phyloP scores from a whole-genome alignment of 2,329 filamentous ascomycete genomes.

The Cryphonectria naterciae region DNA sequence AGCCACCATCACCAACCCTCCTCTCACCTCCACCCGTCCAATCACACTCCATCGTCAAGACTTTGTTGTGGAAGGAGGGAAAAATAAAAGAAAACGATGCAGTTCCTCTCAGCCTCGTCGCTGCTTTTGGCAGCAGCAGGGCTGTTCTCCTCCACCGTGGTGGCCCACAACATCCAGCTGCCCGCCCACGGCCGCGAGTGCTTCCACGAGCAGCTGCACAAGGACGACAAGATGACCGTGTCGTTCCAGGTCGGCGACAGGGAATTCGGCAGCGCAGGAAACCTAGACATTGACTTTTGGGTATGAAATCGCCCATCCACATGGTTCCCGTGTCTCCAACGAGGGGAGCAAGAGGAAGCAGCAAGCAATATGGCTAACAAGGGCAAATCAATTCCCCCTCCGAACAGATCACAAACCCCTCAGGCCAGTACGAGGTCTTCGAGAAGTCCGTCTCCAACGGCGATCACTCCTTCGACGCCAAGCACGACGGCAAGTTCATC shows the following conservation, averaged over 20 bases:
- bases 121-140: slow-evolving; percentile 52
- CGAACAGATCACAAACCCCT: slow-evolving; percentile 75
- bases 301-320: slow-evolving; percentile 56
- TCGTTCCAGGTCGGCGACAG: slow-evolving; percentile 97
- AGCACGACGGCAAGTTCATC: slow-evolving; percentile 82
- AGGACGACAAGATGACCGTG: slow-evolving; percentile 97
- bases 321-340: neutral
- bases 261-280: slow-evolving; percentile 92
- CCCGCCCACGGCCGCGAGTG: slow-evolving; percentile 93
- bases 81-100: slow-evolving; percentile 41
- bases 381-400: neutral
- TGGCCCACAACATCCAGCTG: slow-evolving; percentile 95
- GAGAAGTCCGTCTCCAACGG: slow-evolving; percentile 84
- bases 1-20: slow-evolving; percentile 24
- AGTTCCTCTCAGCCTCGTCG: slow-evolving; percentile 46
- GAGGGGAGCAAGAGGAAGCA: neutral
- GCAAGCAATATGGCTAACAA: slow-evolving; percentile 30
- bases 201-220: slow-evolving; percentile 92
- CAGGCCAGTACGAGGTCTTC: slow-evolving; percentile 75
- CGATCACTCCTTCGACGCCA: slow-evolving; percentile 89
- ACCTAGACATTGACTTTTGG: slow-evolving; percentile 97
- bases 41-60: neutral
- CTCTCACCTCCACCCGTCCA: neutral
- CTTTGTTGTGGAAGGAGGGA: neutral
- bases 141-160: slow-evolving; percentile 63